These are phyloP conservation scores for Prunella vulgaris DNA, from an alignment of 257 asterid species.

Conservation along the genomic window DNA sequence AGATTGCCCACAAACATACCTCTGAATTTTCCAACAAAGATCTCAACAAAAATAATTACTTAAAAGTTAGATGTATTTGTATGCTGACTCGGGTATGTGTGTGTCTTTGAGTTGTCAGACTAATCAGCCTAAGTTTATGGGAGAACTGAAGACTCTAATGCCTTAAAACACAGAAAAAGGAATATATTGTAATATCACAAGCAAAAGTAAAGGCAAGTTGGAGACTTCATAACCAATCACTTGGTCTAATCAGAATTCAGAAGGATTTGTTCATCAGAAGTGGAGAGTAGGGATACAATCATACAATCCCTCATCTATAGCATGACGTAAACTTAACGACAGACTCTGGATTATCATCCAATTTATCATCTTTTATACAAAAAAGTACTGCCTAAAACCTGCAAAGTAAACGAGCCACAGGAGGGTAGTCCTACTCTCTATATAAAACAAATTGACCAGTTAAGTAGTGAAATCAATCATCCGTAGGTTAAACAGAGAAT, in stretches of 20 bases:
- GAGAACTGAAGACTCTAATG: neutral
- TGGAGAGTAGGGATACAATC: neutral
- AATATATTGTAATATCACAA: neutral
- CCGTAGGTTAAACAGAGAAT: neutral
- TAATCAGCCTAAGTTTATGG: neutral
- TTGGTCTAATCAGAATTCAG: neutral
- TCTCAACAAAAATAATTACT: too few relatives aligned
- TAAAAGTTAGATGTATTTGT: neutral
- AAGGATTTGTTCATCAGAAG: neutral
- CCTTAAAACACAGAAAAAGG: neutral
- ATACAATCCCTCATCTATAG: neutral
- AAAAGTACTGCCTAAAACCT: neutral
- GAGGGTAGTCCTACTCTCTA: neutral
- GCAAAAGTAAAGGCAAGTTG: neutral
- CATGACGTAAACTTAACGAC: neutral
- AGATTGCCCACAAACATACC: neutral
- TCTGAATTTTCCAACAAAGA: neutral
- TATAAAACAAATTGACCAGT: neutral
- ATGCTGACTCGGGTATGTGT: neutral
- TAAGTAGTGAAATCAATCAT: neutral
- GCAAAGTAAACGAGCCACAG: neutral
- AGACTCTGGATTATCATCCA: neutral
- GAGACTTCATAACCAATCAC: neutral
- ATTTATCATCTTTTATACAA: neutral
- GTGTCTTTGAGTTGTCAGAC: neutral